These are phyloP conservation scores for Pestalotiopsis sp. DNA, from an alignment of 2,329 filamentous ascomycete species.

Conservation along the genomic window DNA sequence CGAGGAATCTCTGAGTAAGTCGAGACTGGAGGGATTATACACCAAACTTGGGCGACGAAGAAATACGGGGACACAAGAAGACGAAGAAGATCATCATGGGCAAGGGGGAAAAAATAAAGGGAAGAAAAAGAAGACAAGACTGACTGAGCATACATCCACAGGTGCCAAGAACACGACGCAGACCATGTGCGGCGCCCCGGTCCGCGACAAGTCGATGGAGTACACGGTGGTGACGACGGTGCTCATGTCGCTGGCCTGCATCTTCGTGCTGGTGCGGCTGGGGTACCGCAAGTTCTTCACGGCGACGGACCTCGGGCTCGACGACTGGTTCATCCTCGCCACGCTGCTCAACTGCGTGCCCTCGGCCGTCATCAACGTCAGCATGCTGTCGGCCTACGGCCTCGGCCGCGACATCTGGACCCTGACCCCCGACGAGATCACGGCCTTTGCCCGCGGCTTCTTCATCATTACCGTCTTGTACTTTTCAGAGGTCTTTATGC, in stretches of 20 bases:
- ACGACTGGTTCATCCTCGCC: slow-evolving; percentile 20
- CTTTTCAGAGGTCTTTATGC: slow-evolving; percentile 28
- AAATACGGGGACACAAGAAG: neutral
- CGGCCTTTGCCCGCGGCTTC: slow-evolving; percentile 25
- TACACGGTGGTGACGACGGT: slow-evolving; percentile 17
- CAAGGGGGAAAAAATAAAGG: neutral
- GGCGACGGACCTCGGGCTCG: slow-evolving; percentile 17
- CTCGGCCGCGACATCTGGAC: slow-evolving; percentile 32
- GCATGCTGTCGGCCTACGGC: slow-evolving; percentile 20
- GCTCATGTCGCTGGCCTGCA: slow-evolving; percentile 15
- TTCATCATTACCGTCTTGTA: slow-evolving; percentile 24
- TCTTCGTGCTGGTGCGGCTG: slow-evolving; percentile 18
- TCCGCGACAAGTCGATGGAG: slow-evolving; percentile 16
- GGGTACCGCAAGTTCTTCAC: slow-evolving; percentile 19
- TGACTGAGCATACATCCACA: slow-evolving; percentile 7
- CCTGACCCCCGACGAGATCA: slow-evolving; percentile 26
- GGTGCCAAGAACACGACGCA: slow-evolving; percentile 22
- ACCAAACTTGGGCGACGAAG: neutral
- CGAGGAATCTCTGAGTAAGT: slow-evolving; percentile 16
- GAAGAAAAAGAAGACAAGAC: neutral
- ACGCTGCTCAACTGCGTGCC: slow-evolving; percentile 19
- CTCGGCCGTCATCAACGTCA: slow-evolving; percentile 20
- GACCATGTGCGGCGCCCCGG: slow-evolving; percentile 18
- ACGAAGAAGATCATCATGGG: neutral
- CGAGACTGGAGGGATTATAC: neutral